Base-by-base conservation (phyloP, 2,329 filamentous ascomycete genomes). In the Hymenoscyphus scutula region DNA sequence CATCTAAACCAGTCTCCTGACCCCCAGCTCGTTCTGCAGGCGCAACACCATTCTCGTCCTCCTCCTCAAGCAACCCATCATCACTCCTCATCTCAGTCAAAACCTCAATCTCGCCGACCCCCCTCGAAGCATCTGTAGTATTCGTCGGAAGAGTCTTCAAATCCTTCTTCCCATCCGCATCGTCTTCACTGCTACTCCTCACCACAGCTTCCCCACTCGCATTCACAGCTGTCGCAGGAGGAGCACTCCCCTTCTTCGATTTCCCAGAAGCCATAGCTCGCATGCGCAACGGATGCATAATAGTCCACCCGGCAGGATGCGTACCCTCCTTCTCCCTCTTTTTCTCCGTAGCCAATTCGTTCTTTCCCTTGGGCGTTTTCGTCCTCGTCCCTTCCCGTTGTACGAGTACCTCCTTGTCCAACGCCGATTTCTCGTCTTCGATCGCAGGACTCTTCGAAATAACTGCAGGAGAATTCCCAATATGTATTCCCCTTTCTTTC, bases 11-110 rank as follows among this genome's bases (percentile, higher is more conserved):
- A 53, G n/a, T 29, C 29, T 53, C 45, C 7, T 53, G 60, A 7
- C 34, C 62, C 37, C 53, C 53, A 17, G 56, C 58, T 23, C 54
- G 48, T 27, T 17, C 53, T 17, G 25, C 45, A 29, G 27, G 19
- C 56, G 58, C 53, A 56, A 58, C 32, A 63, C 64, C 38, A 11
- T 17, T 54, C 11, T 59, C 61, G 27, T 59, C 54, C 25, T 68
- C 66, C 15, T 64, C 62, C 17, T 63, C 69, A 10, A 73, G 51
- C 41, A 72, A 65, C 41, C 69, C 71, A 63, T 74, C 73, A 61
- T 72, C 71, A 55, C 70, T 72, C 45, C 69, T 67, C 53, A 74
- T 58, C 32, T 72, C 66, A 41, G 65, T 55, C 60, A 73, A 61
- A 45, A 56, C 53, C 19, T 70, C 68, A 5, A 71, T 37, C n/a